Evolutionary conservation across 2,329 filamentous ascomycete species (phyloP).

Genomic region (Dothiorella sarmentorum): DNA sequence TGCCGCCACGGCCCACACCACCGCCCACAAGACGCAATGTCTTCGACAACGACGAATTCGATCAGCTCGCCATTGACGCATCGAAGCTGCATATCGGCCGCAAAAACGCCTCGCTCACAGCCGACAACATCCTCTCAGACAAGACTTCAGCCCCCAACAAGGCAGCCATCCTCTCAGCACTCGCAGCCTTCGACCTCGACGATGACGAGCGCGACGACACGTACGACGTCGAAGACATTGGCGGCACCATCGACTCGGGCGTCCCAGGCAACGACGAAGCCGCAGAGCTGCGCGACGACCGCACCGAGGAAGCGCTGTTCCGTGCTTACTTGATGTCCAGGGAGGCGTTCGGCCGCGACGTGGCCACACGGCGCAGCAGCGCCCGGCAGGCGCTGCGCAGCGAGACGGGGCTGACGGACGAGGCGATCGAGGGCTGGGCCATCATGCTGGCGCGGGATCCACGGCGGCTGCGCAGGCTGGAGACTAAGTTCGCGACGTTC

Average conservation of each 20-base stretch:
- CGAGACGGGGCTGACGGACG: conserved; percentile 86
- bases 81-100: conserved; percentile 78
- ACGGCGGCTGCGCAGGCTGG: conserved; percentile 63
- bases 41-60: conserved; percentile 78
- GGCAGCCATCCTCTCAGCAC: conserved; percentile 80
- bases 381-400: conserved; percentile 62
- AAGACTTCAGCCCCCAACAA: conserved; percentile 66
- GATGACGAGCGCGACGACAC: conserved; percentile 97
- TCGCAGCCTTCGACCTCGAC: conserved; percentile 86
- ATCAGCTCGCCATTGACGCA: conserved; percentile 63
- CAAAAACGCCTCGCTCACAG: conserved; percentile 57
- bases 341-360: conserved; percentile 67
- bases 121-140: conserved; percentile 69
- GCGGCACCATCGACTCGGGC: conserved; percentile 73
- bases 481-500: conserved; percentile 66
- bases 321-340: conserved; percentile 64
- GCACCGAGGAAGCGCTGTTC: conserved; percentile 71
- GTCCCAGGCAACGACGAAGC: conserved; percentile 49
- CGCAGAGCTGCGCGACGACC: conserved; percentile 55
- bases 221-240: conserved; percentile 89
- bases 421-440: conserved; percentile 90
- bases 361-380: conserved; percentile 63
- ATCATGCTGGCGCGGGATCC: conserved; percentile 77
- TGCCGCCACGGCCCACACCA: conserved; percentile 60
- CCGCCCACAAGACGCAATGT: conserved; percentile 57